These are phyloP conservation scores for Sistotremastrum suecicum DNA, from an alignment of 768 basidiomycete species.

Conservation along the genomic window DNA sequence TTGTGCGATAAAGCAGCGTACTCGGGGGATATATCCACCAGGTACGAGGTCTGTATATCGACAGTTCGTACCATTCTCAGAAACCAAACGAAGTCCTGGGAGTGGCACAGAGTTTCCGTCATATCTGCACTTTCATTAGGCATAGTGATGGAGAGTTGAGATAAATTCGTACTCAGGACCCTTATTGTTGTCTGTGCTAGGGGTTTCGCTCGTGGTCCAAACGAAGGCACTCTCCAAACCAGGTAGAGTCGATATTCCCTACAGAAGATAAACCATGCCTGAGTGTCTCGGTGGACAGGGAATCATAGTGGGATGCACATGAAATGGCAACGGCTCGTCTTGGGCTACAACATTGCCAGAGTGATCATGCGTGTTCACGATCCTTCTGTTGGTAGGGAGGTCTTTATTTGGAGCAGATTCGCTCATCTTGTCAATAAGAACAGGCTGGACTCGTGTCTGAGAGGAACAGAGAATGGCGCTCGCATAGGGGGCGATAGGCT, in stretches of 20 bases:
- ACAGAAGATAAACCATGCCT: no score
- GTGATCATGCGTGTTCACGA: no score
- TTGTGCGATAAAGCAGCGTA: slow-evolving; percentile 12
- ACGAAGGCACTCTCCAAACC: slow-evolving; percentile 9
- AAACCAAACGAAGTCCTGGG: slow-evolving; percentile 27
- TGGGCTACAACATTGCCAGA: no score
- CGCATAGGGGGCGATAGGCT: no score
- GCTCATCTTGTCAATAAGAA: no score
- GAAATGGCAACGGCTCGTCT: slow-evolving; percentile 12
- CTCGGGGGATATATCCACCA: slow-evolving; percentile 34
- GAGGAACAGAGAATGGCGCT: no score
- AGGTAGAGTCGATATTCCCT: no score
- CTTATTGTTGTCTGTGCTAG: slow-evolving; percentile 41
- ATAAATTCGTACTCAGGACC: slow-evolving; percentile 15
- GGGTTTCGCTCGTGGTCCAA: slow-evolving; percentile 37
- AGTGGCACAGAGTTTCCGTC: slow-evolving; percentile 23
- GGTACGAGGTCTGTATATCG: slow-evolving; percentile 43
- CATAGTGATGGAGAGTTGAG: not conserved
- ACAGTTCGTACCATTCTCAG: slow-evolving; percentile 31
- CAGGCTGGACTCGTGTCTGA: no score
- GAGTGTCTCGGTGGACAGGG: no score
- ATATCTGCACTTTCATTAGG: slow-evolving; percentile 19
- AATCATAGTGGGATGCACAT: slow-evolving; percentile 13
- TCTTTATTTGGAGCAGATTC: no score
- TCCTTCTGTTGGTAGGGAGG: no score